Evolutionary conservation across 768 basidiomycete species (phyloP).

Genomic region (Mycena venus): DNA sequence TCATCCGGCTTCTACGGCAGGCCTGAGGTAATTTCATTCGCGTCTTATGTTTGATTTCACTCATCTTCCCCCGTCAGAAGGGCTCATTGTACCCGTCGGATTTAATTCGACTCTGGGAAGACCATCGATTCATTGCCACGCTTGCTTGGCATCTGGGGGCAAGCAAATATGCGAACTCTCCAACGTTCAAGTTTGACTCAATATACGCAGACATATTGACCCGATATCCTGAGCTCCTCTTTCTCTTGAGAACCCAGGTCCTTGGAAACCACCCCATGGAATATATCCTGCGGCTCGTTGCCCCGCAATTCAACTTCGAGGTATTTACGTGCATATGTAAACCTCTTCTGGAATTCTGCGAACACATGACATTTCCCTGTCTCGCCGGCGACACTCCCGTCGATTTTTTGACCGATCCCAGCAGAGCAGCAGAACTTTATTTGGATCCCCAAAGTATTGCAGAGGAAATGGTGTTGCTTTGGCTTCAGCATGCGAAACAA

Average conservation of each 20-base stretch:
- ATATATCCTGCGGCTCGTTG: neutral
- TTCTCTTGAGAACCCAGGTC: neutral
- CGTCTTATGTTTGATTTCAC: neutral
- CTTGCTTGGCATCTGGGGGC: neutral
- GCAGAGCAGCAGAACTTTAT: neutral
- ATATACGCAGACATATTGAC: neutral
- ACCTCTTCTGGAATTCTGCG: neutral
- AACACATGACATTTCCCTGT: too few species aligned
- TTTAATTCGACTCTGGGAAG: neutral
- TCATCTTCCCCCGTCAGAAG: neutral
- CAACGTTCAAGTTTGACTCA: neutral
- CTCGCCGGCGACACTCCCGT: neutral
- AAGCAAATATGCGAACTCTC: neutral
- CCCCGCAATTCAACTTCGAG: neutral
- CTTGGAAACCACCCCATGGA: neutral
- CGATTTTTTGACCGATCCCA: neutral
- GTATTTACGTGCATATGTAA: neutral
- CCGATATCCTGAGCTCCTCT: neutral
- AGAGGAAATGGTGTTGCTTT: neutral
- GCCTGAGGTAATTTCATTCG: slow-evolving; percentile 3
- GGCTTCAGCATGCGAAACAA: neutral
- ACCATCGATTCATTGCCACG: neutral
- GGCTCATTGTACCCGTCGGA: neutral
- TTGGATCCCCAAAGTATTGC: neutral
- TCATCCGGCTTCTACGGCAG: neutral